Evolutionary conservation across 306 rosid species (phyloP).

Genomic region (Dalbergia oliveri): DNA sequence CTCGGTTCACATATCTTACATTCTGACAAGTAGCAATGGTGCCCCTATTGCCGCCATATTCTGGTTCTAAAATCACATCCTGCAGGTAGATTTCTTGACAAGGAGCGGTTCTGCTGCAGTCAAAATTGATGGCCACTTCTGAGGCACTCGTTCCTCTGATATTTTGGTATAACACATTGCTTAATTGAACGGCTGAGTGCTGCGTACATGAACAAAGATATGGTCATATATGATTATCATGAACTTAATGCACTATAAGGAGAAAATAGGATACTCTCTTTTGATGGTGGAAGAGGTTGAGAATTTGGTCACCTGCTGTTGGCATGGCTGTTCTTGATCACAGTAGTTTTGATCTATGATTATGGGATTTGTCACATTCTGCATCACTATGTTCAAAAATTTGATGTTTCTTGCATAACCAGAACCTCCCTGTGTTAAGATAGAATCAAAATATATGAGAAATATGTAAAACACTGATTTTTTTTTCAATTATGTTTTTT

Average conservation of each 20-base stretch:
- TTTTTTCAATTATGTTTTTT: not conserved
- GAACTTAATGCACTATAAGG: not conserved
- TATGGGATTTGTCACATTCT: constrained; percentile 80
- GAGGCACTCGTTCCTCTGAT: constrained; percentile 84
- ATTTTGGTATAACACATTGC: constrained; percentile 71
- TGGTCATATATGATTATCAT: not conserved
- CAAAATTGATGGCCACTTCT: constrained; percentile 69
- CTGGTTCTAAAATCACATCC: constrained; percentile 57
- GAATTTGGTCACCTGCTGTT: constrained; percentile 57
- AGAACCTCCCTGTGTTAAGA: constrained; percentile 68
- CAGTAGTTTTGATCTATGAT: constrained; percentile 90
- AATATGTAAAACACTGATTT: not conserved
- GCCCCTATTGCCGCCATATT: constrained; percentile 33
- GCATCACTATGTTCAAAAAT: constrained; percentile 67
- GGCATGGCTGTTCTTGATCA: constrained; percentile 65
- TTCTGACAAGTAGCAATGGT: constrained; percentile 72
- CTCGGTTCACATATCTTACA: constrained; percentile 52
- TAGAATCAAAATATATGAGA: constrained; percentile 26
- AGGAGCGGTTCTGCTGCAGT: constrained; percentile 69
- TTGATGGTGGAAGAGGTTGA: not conserved
- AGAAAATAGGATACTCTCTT: not conserved
- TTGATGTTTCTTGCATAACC: constrained; percentile 77
- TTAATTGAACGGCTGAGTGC: constrained; percentile 66
- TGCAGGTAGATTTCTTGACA: constrained; percentile 60
- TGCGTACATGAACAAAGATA: constrained; percentile 31